Conservation (phyloP, 345 rosid species). For the Erucastrum elatum region DNA sequence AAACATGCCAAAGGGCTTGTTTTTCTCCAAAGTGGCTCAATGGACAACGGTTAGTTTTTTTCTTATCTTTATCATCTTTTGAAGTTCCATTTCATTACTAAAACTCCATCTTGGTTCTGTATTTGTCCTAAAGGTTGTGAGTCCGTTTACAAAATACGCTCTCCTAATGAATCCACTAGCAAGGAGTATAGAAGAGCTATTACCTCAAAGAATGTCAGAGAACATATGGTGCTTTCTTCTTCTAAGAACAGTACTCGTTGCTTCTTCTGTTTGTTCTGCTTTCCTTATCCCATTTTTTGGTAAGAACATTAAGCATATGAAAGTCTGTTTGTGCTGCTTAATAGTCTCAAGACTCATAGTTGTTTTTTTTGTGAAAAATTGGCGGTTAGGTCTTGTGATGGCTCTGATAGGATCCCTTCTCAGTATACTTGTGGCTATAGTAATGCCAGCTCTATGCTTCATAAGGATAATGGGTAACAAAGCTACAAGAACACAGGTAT, state of each 20-base stretch:
- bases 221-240: slow-evolving; percentile 61
- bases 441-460: slow-evolving; percentile 80
- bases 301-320: slow-evolving; percentile 31
- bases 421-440: slow-evolving; percentile 75
- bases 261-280: slow-evolving; percentile 78
- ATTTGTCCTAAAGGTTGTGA: slow-evolving; percentile 61
- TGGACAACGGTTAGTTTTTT: slow-evolving; percentile 76
- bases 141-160: slow-evolving; percentile 90
- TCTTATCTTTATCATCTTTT: background rate
- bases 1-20: slow-evolving; percentile 65
- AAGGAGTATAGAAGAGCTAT: slow-evolving; percentile 85
- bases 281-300: slow-evolving; percentile 88
- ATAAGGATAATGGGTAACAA: slow-evolving; percentile 66
- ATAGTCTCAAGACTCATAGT: background rate
- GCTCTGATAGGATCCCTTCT: slow-evolving; percentile 89
- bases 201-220: slow-evolving; percentile 56
- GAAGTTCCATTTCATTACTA: slow-evolving; percentile 2
- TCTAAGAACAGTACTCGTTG: slow-evolving; percentile 70
- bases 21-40: slow-evolving; percentile 67
- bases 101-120: slow-evolving; percentile 24
- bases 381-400: slow-evolving; percentile 70
- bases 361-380: background rate
- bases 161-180: slow-evolving; percentile 85
- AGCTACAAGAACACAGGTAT: slow-evolving; percentile 73
- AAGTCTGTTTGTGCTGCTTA: background rate